A percentile compares a stretch with the other conserved stretches of the same genome.
phyloP scores from a whole-genome alignment of 2,329 filamentous ascomycete genomes.

The Tolypocladium guangdongense region DNA sequence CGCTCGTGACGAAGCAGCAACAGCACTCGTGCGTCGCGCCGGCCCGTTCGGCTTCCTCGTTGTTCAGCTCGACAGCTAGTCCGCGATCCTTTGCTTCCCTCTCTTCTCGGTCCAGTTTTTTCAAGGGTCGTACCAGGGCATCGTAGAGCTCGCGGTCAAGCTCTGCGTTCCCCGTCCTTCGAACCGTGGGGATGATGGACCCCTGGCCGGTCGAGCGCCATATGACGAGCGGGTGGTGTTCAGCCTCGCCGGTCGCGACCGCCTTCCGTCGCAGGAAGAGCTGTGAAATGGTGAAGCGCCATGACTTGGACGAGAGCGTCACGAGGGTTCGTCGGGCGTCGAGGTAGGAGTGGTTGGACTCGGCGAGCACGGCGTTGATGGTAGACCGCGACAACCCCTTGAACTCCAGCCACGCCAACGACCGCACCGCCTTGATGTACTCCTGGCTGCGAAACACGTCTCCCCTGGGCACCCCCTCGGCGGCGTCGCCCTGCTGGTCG shows the following conservation, averaged over 20 bases:
- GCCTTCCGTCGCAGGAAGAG: conserved; percentile 58
- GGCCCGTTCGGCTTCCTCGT: conserved; percentile 45
- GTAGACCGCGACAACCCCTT: conserved; percentile 61
- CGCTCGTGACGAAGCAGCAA: conserved; percentile 62
- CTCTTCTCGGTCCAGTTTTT: conserved; percentile 27
- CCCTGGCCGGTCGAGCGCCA: conserved; percentile 48
- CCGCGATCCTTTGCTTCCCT: conserved; percentile 40
- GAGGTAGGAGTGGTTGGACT: conserved; percentile 70
- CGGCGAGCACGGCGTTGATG: conserved; percentile 68
- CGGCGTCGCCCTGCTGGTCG: conserved; percentile 22
- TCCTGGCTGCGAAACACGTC: conserved; percentile 57
- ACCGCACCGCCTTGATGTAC: conserved; percentile 59
- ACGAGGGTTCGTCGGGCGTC: conserved; percentile 60
- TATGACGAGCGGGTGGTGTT: conserved; percentile 51
- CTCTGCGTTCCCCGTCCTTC: conserved; percentile 53
- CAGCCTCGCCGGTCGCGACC: conserved; percentile 39
- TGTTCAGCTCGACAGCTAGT: conserved; percentile 44
- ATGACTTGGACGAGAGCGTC: conserved; percentile 59
- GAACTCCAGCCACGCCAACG: conserved; percentile 65
- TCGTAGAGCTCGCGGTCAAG: conserved; percentile 51
- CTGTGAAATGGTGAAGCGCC: conserved; percentile 63
- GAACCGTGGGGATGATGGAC: conserved; percentile 48
- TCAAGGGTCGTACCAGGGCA: conserved; percentile 44
- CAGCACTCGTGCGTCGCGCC: conserved; percentile 57
- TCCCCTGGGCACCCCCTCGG: conserved; percentile 36